A percentile compares a stretch with the other conserved stretches of the same genome.
These are phyloP conservation scores for Wickerhamomyces sp. DNA, from an alignment of 1,139 yeast genomes.

Conservation along the genomic window DNA sequence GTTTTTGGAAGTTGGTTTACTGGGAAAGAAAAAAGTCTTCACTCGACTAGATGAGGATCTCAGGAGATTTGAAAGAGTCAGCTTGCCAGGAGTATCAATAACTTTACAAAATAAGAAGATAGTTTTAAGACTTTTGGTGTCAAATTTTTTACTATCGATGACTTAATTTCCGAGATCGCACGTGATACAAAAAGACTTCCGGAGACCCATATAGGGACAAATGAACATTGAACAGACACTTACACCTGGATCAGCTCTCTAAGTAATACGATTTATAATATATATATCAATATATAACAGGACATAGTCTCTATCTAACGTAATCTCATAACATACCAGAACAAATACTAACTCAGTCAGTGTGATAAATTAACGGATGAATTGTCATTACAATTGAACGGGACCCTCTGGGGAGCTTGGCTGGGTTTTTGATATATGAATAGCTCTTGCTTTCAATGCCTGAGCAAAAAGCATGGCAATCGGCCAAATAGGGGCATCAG, in stretches of 20 bases:
- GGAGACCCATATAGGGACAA: no score
- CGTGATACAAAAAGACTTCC: no score
- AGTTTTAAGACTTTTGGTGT: neutral
- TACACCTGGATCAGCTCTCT: neutral
- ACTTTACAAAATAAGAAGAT: no score
- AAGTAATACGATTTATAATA: no score
- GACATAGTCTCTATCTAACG: no score
- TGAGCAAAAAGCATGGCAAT: slow-evolving; percentile 71
- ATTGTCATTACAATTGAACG: no score
- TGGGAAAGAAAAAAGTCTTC: neutral
- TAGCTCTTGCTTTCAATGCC: slow-evolving; percentile 65
- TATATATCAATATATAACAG: no score
- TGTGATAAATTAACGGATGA: no score
- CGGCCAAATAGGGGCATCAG: slow-evolving; percentile 85
- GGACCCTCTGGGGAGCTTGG: slow-evolving; percentile 1
- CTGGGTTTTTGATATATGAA: slow-evolving; percentile 27
- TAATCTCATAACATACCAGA: no score
- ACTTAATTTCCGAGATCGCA: no score
- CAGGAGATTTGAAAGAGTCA: neutral
- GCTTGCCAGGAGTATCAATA: neutral
- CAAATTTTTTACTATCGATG: neutral
- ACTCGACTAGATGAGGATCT: neutral
- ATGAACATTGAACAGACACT: neutral
- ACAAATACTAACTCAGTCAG: no score
- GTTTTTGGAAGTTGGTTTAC: neutral